These are phyloP conservation scores for Cadophora luteo-olivacea DNA, from an alignment of 2,329 filamentous ascomycete genomes.

Conservation along the genomic window DNA sequence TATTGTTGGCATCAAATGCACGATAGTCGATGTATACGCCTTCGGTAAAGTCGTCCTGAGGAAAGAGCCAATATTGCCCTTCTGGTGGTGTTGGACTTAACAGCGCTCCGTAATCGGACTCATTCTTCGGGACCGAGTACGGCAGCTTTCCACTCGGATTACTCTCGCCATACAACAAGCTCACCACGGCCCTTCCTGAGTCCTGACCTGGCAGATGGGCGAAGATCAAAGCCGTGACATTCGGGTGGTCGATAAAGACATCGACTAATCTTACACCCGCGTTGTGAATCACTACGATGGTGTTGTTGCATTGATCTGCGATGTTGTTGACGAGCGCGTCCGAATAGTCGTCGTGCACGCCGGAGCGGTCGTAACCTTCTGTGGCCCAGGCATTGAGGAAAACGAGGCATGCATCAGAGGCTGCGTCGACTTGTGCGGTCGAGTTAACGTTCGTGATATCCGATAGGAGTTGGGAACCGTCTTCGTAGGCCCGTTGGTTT, in stretches of 20 bases:
- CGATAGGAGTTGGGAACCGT: conserved; percentile 64
- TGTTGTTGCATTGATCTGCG: conserved; percentile 60
- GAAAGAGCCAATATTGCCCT: conserved; percentile 43
- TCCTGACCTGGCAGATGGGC: conserved; percentile 67
- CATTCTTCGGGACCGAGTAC: conserved; percentile 70
- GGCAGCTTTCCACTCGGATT: conserved; percentile 60
- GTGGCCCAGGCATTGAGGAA: conserved; percentile 73
- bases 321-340: conserved; percentile 63
- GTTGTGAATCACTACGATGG: conserved; percentile 69
- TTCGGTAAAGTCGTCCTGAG: conserved; percentile 54
- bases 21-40: conserved; percentile 58
- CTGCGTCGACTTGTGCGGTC: conserved; percentile 51
- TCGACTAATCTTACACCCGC: conserved; percentile 66
- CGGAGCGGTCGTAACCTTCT: conserved; percentile 71
- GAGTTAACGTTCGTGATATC: conserved; percentile 55
- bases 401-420: conserved; percentile 69
- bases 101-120: conserved; percentile 58
- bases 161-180: conserved; percentile 65
- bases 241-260: conserved; percentile 62
- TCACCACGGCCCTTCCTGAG: conserved; percentile 64
- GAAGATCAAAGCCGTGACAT: conserved; percentile 67
- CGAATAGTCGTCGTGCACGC: conserved; percentile 64
- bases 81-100: conserved; percentile 49
- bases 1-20: conserved; percentile 51
- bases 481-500: conserved; percentile 56